Evolutionary conservation across 768 basidiomycete genomes (phyloP), one percentile per base, ranked within the genome.

Genomic region (Naematelia aurantialba): DNA sequence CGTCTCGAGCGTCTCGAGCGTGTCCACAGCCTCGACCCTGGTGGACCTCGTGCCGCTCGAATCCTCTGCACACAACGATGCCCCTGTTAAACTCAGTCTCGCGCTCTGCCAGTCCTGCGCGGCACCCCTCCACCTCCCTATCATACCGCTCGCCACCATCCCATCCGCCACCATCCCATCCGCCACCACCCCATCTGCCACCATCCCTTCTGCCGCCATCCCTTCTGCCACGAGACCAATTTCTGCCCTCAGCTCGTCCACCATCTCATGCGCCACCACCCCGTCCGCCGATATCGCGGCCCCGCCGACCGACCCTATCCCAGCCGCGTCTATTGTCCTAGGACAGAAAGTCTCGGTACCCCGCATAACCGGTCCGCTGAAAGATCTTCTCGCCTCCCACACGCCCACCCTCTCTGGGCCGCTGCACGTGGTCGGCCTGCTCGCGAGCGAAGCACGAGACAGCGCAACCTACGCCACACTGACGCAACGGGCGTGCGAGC

Each of bases 361-460:
- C 8, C 34, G 8, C 17, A 39, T 39, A 39, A 49, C 45, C n/a
- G 24, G 17, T 21, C 47, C 44, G 24, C 56, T 57, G 29, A 57
- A 34, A 5, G 34, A 46, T 21, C 45, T 57, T n/a, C 56, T 57
- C 3, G n/a, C 56, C 12, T 19, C 56, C 3, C 30, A 34, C 13
- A 29, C 51, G 44, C 30, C 27, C 11, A 27, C 3, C 45, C 21
- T 29, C 2, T 45, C 39, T 39, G 31, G 60, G 3, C 51, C 45
- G 14, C 52, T 60, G 17, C 25, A 42, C 13, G 57, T 67, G 26
- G 65, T 67, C n/a, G 65, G 65, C 0, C 51, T 67, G 1, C 56
- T 67, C 17, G 63, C 63, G 13, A 60, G 58, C 12, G 45, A 24
- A 8, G 65, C 62, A 30, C 21, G 21, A 27, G 65, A 61, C 0